Evolutionary conservation across 164 flowering plant species (phyloP).

Genomic region (Macadamia tetraphylla): DNA sequence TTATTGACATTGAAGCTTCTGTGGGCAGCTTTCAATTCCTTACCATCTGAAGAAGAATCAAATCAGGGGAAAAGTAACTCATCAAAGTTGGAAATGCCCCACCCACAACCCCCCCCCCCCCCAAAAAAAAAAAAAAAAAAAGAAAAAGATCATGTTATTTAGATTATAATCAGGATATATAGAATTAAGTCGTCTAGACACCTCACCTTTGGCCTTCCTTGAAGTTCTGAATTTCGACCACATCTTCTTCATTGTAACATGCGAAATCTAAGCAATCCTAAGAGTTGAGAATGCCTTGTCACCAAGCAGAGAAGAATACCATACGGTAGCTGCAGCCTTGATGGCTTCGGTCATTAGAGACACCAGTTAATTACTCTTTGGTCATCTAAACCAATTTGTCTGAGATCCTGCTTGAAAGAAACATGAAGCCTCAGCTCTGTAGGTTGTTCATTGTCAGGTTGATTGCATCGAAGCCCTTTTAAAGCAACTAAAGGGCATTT

Average conservation of each 20-base stretch:
- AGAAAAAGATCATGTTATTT: neutral
- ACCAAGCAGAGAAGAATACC: too few species aligned
- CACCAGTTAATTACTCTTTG: neutral
- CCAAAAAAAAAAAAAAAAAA: neutral
- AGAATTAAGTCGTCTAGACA: neutral
- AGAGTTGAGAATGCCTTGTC: too few species aligned
- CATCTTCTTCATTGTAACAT: slow-evolving; percentile 11
- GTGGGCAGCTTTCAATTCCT: slow-evolving; percentile 13
- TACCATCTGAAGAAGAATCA: slow-evolving; percentile 19
- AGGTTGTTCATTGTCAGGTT: slow-evolving; percentile 7
- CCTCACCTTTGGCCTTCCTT: slow-evolving; percentile 31
- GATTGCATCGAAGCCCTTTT: slow-evolving; percentile 4
- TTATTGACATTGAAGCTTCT: slow-evolving; percentile 41
- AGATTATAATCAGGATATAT: too few species aligned
- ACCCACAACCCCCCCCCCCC: too few species aligned
- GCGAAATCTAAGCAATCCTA: too few species aligned
- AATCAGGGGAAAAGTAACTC: too few species aligned
- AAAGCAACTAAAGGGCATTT: slow-evolving; percentile 15
- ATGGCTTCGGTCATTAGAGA: too few species aligned
- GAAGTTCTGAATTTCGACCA: slow-evolving; percentile 30
- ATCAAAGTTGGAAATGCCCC: neutral
- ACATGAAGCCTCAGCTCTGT: slow-evolving; percentile 8
- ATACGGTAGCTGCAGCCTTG: too few species aligned
- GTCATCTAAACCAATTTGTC: too few species aligned
- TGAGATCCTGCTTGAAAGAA: slow-evolving; percentile 2